Base-by-base conservation (phyloP, 345 rosid genomes). In the Anastatica hierochuntica region DNA sequence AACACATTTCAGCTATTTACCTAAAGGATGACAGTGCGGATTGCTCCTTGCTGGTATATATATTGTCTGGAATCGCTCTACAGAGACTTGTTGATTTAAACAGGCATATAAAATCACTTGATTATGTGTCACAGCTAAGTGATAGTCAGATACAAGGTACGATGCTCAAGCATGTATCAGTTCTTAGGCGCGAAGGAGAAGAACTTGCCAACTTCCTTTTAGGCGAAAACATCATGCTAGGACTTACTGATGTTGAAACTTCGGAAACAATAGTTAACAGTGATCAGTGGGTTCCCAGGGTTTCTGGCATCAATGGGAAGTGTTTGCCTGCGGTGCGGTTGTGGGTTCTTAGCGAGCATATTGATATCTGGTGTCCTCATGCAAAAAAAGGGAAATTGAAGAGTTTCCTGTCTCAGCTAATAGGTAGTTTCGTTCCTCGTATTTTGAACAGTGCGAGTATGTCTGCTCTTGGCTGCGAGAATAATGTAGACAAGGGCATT, bases 51-150 rank as follows among this genome's bases (percentile, higher is more conserved):
- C 66, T 88, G 53, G 60, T 81, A 39, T 85, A 74, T 71, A 45
- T 72, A 56, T 67, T 88, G 58, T 78, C 74, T 44, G 70, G 68
- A 54, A 74, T 83, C 70, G 75, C 79, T 60, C 67, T 92, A 67
- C 97, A 85, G 77, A 81, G 95, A 72, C 88, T 88, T 62, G 79
- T 60, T 63, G 97, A 92, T 76, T 58, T 92, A 82, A 88, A 83
- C 61, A 81, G 84, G 76, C 72, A 69, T 68, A 76, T 80, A 45
- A 83, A 75, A 16, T 77, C 88, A 60, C 76, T 74, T 20, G 79
- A 72, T 58, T 92, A 81, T 72, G 43, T 83, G 49, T 73, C 72
- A 65, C 74, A 74, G 61, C 72, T 68, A 16, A 74, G 52, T 66
- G 75, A 64, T 49, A 56, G 51, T 72, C 42, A 52, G 50, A 42